A percentile compares a stretch with the other conserved stretches of the same genome.
phyloP scores from a whole-genome alignment of 139 green algal genomes.

The Tetradesmus lagerheimii region DNA sequence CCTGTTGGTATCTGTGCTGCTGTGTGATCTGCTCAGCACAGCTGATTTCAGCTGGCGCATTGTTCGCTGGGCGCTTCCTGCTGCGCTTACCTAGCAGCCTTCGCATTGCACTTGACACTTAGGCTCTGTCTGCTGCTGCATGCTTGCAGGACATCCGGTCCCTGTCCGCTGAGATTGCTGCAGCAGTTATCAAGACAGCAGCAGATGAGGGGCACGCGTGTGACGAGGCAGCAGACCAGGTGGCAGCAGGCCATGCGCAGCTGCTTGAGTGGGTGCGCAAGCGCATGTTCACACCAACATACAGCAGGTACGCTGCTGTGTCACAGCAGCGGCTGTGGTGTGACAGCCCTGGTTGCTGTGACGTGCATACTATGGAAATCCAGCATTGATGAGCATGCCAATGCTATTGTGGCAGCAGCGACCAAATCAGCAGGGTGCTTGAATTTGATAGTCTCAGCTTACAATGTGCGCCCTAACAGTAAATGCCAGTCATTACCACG shows the following conservation, averaged over 20 bases:
- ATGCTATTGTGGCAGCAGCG: no score
- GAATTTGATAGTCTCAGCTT: no score
- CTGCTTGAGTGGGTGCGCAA: slow-evolving; percentile 34
- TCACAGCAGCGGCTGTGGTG: background rate
- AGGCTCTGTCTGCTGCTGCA: background rate
- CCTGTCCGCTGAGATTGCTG: slow-evolving; percentile 69
- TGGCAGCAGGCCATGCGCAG: slow-evolving; percentile 22
- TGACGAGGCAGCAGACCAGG: background rate
- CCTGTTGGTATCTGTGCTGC: no score
- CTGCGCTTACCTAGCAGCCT: background rate
- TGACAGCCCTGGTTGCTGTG: no score
- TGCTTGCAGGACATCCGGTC: slow-evolving; percentile 68
- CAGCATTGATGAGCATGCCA: no score
- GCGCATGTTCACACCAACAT: slow-evolving; percentile 62
- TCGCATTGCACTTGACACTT: background rate
- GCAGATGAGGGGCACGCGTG: slow-evolving; percentile 10
- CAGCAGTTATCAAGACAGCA: slow-evolving; percentile 68
- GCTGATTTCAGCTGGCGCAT: background rate
- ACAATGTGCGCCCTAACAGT: no score
- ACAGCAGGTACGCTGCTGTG: slow-evolving; percentile 36
- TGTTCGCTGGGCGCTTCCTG: background rate
- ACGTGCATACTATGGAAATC: no score
- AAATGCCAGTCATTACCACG: no score
- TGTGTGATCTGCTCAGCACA: no score
- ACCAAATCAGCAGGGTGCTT: no score